Conservation (phyloP, 2,329 filamentous ascomycete species). For the Cercospora citrullina region DNA sequence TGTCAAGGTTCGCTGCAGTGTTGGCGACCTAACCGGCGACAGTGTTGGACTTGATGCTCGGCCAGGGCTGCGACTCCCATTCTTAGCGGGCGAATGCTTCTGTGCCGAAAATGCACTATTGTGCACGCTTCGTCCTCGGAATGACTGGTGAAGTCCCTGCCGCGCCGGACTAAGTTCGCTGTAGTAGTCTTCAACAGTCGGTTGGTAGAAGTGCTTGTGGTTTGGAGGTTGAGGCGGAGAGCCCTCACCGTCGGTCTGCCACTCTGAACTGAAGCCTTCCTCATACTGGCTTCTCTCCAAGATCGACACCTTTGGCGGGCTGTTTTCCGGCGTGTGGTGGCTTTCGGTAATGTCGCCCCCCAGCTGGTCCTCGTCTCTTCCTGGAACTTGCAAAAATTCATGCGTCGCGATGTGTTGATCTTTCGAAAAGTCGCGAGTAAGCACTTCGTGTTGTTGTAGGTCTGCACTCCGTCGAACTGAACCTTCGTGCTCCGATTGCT, state of each 20-base stretch:
- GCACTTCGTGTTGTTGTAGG: background rate
- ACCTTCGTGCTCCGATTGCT: background rate
- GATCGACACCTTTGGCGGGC: slow-evolving; percentile 30
- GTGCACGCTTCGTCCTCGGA: slow-evolving; percentile 17
- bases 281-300: slow-evolving; percentile 16
- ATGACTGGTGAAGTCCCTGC: slow-evolving; percentile 13
- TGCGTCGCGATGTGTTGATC: slow-evolving; percentile 7
- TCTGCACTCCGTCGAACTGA: background rate
- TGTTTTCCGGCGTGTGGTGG: slow-evolving; percentile 34
- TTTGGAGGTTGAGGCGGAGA: slow-evolving; percentile 32
- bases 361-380: slow-evolving; percentile 23
- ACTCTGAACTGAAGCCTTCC: slow-evolving; percentile 33
- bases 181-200: slow-evolving; percentile 40
- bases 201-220: slow-evolving; percentile 36
- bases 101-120: slow-evolving; percentile 6
- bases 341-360: slow-evolving; percentile 25
- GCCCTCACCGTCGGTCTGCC: slow-evolving; percentile 34
- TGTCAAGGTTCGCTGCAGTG: slow-evolving; percentile 25
- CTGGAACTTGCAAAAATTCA: slow-evolving; percentile 11
- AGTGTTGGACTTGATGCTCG: slow-evolving; percentile 36
- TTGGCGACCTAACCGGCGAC: slow-evolving; percentile 33
- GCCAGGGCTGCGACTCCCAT: slow-evolving; percentile 27
- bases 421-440: background rate
- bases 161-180: slow-evolving; percentile 37
- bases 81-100: slow-evolving; percentile 15